phyloP scores from a whole-genome alignment of 2,329 filamentous ascomycete genomes.

The Fusarium sp. region DNA sequence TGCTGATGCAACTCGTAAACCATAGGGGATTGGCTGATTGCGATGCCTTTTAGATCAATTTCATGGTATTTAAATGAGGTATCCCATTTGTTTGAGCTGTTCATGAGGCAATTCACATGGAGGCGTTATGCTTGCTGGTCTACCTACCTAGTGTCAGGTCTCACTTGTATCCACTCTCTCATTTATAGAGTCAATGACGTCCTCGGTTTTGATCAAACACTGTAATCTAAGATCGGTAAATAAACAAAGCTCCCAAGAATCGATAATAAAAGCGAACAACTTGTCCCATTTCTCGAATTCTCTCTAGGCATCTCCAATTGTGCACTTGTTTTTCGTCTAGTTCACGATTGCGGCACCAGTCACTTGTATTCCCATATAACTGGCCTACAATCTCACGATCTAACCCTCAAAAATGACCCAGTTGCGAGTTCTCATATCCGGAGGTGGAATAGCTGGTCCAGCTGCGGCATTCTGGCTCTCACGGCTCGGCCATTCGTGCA shows the following conservation, averaged over 20 bases:
- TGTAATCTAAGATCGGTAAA: neutral
- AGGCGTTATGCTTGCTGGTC: neutral
- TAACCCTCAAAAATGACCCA: conserved; percentile 17
- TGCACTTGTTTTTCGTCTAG: neutral
- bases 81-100: neutral
- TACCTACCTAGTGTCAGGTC: neutral
- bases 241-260: neutral
- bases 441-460: conserved; percentile 60
- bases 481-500: conserved; percentile 53
- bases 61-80: neutral
- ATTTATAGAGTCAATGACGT: conserved; percentile 25
- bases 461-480: conserved; percentile 57
- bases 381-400: neutral
- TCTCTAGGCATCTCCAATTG: neutral
- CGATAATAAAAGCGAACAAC: neutral
- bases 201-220: neutral
- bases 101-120: neutral
- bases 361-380: neutral
- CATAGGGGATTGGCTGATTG: neutral
- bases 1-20: neutral
- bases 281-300: neutral
- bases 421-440: conserved; percentile 62
- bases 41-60: neutral
- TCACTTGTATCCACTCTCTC: neutral
- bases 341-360: neutral